phyloP scores from a whole-genome alignment of 2,329 filamentous ascomycete genomes.

The Cladobotryum mycophilum region DNA sequence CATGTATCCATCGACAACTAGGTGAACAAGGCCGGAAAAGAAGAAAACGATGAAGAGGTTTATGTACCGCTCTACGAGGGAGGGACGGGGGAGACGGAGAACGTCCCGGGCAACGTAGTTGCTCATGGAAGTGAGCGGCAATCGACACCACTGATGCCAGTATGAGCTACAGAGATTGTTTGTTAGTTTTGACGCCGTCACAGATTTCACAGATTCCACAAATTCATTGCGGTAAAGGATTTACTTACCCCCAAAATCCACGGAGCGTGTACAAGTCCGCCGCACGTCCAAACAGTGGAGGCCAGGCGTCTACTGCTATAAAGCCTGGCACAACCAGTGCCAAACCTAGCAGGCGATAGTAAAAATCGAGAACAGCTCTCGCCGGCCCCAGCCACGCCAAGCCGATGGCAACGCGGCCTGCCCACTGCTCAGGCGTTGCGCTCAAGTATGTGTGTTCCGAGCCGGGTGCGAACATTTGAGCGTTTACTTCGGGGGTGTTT shows the following conservation, averaged over 20 bases:
- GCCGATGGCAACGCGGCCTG: conserved; percentile 4
- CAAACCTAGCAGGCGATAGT: conserved; percentile 3
- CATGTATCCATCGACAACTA: background rate
- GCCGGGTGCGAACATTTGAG: conserved; percentile 9
- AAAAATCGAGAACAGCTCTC: conserved; percentile 6
- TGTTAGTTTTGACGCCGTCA: background rate
- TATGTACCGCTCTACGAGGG: conserved; percentile 8
- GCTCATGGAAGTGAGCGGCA: conserved; percentile 14
- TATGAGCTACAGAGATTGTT: conserved; percentile 6
- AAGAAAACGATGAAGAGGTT: conserved; percentile 12
- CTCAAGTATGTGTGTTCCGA: conserved; percentile 8
- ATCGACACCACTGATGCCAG: conserved; percentile 12
- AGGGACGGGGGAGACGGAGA: conserved; percentile 5
- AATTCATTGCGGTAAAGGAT: background rate
- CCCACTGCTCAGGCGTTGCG: conserved; percentile 13
- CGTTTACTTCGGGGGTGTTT: background rate
- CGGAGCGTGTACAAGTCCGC: conserved; percentile 13
- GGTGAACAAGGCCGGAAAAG: conserved; percentile 9
- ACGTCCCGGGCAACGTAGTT: conserved; percentile 11
- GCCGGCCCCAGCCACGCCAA: conserved; percentile 5
- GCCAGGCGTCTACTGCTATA: conserved; percentile 8
- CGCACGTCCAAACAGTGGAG: conserved; percentile 13
- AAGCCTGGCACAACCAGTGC: background rate
- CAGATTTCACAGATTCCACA: no score
- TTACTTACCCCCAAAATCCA: conserved; percentile 12